These are phyloP conservation scores for Lasiodiplodia gonubiensis DNA, from an alignment of 2,329 filamentous ascomycete genomes.

Conservation along the genomic window DNA sequence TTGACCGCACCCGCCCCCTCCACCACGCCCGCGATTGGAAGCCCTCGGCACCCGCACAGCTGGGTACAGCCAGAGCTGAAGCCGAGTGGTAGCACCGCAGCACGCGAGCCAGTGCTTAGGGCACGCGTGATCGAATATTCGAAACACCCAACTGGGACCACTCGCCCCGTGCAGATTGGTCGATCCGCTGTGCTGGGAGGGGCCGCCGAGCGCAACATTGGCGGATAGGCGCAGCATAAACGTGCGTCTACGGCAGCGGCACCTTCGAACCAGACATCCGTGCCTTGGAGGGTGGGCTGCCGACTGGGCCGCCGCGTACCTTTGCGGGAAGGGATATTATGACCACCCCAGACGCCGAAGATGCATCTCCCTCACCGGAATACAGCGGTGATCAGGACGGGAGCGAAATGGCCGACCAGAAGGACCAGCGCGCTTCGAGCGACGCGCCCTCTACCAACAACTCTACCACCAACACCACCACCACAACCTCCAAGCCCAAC, in stretches of 20 bases:
- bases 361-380: constrained; percentile 55
- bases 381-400: constrained; percentile 50
- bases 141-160: constrained; percentile 50
- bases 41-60: constrained; percentile 27
- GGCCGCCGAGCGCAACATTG: constrained; percentile 42
- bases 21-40: constrained; percentile 20
- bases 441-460: constrained; percentile 38
- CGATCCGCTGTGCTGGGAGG: constrained; percentile 43
- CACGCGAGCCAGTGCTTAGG: constrained; percentile 42
- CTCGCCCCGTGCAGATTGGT: constrained; percentile 43
- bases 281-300: constrained; percentile 36
- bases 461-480: constrained; percentile 39
- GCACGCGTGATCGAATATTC: constrained; percentile 49
- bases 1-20: constrained; percentile 27
- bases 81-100: constrained; percentile 42
- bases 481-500: constrained; percentile 47
- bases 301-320: constrained; percentile 27
- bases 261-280: constrained; percentile 43
- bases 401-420: constrained; percentile 53
- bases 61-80: constrained; percentile 26
- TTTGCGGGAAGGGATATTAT: constrained; percentile 50
- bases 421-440: constrained; percentile 45
- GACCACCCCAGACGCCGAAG: constrained; percentile 54
- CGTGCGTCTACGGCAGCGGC: constrained; percentile 45
- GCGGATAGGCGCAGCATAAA: constrained; percentile 48